These are phyloP conservation scores for Diaporthe capsici DNA, from an alignment of 2,329 filamentous ascomycete genomes.

Conservation along the genomic window DNA sequence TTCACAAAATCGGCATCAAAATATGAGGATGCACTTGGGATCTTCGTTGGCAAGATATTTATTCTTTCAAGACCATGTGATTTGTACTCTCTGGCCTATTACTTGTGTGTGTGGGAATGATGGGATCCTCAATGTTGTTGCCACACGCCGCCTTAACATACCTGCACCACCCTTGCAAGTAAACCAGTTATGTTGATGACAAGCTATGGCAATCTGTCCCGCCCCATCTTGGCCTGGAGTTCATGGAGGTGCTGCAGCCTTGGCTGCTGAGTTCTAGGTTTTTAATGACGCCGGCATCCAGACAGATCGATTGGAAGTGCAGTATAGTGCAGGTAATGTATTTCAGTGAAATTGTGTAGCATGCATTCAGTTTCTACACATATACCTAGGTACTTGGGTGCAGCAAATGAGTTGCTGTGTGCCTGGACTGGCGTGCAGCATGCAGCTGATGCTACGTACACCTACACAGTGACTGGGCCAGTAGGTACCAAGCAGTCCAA, in stretches of 20 bases:
- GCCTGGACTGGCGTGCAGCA: neutral
- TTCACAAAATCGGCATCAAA: neutral
- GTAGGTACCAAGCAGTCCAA: neutral
- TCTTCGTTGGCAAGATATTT: neutral
- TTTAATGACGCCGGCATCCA: neutral
- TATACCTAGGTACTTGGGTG: neutral
- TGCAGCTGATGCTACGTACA: neutral
- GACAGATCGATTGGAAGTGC: neutral
- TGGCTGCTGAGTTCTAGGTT: too few relatives aligned
- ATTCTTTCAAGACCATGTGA: neutral
- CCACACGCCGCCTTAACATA: neutral
- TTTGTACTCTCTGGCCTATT: neutral
- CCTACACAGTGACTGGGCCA: neutral
- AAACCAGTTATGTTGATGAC: neutral
- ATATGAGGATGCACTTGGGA: neutral
- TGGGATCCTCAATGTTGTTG: neutral
- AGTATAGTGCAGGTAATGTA: neutral
- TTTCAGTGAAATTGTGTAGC: neutral
- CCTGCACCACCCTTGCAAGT: neutral
- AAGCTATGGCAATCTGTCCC: neutral
- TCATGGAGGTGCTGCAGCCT: neutral
- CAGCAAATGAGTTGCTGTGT: neutral
- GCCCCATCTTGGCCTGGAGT: neutral
- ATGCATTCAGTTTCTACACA: neutral
- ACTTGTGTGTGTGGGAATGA: neutral